Evolutionary conservation across 257 asterid genomes (phyloP), one percentile per base, ranked within the genome.

Genomic region (Echites panduratus): DNA sequence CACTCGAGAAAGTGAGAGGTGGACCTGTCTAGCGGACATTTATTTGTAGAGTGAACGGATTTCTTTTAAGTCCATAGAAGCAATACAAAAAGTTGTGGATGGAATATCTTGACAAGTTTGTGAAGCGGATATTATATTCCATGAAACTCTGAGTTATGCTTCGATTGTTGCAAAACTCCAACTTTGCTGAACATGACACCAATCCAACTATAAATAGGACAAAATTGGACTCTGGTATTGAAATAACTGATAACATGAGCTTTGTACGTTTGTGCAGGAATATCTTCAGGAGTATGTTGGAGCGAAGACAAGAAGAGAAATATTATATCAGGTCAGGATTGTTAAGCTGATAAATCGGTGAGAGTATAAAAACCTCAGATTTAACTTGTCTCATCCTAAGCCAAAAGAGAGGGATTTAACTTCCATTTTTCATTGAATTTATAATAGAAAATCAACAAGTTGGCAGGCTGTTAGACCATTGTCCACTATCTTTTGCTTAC

Each of bases 271-370:
- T 64, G 44, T 63, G 77, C 89, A 94, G 97, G 99, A 92, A 78
- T 95, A 92, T 81, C 96, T 95, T n/a, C 93, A 87, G 82, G 99
- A 92, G 85, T 70, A 50, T 74, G 92, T 95, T 64, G 98, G 89
- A 70, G 73, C 84, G 8, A 85, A 78, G 65, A 90, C 96, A 41
- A 84, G 99, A 84, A 90, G 99, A 84, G 84, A 87, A 47, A 83
- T 90, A 53, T 77, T 95, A 73, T 92, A 89, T 84, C 96, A 89
- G 84, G 99, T 95, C 85, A 79, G 95, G 68, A 76, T 77, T 70
- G 74, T 22, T 59, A 71, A 44, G 16, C 44, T 43, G 47, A 12
- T 35, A 1, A 27, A 43, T 14, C 49, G 43, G 26, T 48, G 38
- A 7, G 35, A 50, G 62, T 22, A 27, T 50, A 24, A 26, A 45